Base-by-base conservation (phyloP, 345 rosid genomes). In the Gossypium bickii region DNA sequence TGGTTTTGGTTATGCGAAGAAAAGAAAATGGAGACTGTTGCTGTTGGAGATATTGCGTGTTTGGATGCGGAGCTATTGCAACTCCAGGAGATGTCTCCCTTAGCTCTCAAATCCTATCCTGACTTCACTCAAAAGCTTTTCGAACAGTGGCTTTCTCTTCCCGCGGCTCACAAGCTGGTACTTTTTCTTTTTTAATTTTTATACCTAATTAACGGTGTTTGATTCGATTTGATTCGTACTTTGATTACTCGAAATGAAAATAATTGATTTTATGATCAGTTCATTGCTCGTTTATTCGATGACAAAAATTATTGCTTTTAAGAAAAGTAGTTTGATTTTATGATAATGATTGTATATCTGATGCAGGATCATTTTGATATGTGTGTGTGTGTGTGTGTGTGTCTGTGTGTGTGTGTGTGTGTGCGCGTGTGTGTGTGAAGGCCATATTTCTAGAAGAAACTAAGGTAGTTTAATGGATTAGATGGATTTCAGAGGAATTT, bases 91-190 rank as follows among this genome's bases (percentile, higher is more conserved):
- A 79, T 94, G 81, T 81, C 98, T 62, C 90, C 99, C 0, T 74
- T 83, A 72, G 89, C 85, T n/a, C 83, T 95, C 56, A 91, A 91
- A 84, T 86, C 97, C 22, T 85, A 86, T 75, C 91, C 96, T 11
- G 87, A 81, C 70, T 91, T 93, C 78, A 87, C 88, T 0, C 93
- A 88, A 78, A 83, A 79, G 78, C 91, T 95, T 76, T 95, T 91
- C 77, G 94, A 91, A 62, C 96, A 90, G 86, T 95, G 99, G 99
- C 97, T 95, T 69, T 81, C 97, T 2, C 93, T 95, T 25, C 92
- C 99, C 9, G 98, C 90, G 27, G 80, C 94, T 76, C 81, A 84
- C 75, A 91, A 89, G 59, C 88, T 90, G 92, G 99, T 94, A 81
- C 51, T 25, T 27, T 47, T 55, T 12, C 13, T 16, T 71, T 52